Percentiles rank a stretch among this genome's conserved stretches.
Evolutionary conservation across 306 rosid genomes (phyloP).

Genomic region (Fragaria vesca): DNA sequence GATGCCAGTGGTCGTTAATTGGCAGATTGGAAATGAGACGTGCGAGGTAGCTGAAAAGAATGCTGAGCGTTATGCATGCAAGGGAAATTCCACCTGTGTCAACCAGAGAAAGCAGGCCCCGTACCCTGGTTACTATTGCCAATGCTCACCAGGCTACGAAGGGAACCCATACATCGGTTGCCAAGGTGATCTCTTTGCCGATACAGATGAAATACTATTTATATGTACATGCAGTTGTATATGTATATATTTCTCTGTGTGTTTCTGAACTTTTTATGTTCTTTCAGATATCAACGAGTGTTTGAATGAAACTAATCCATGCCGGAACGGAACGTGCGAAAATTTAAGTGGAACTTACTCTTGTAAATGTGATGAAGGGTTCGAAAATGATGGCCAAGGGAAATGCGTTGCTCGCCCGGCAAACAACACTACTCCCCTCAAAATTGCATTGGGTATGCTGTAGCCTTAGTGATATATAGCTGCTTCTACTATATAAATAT

Average conservation of each 20-base stretch:
- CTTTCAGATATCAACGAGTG: conserved; percentile 43
- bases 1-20: conserved; percentile 10
- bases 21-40: background rate
- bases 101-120: too few species aligned
- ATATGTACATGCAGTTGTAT: too few species aligned
- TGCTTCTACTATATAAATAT: background rate
- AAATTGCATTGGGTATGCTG: background rate
- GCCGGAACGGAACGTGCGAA: background rate
- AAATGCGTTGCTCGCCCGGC: background rate
- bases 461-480: background rate
- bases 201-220: background rate
- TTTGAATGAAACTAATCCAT: background rate
- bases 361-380: background rate
- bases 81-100: background rate
- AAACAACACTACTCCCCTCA: background rate
- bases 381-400: background rate
- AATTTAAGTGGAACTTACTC: background rate
- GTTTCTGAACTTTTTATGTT: background rate
- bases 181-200: background rate
- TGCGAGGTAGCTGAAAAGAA: background rate
- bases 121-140: background rate
- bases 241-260: too few species aligned
- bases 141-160: background rate
- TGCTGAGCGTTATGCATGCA: background rate
- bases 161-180: conserved; percentile 31